Evolutionary conservation across 352 stramenopile genomes (phyloP).

Genomic region (Phytophthora brassicae): DNA sequence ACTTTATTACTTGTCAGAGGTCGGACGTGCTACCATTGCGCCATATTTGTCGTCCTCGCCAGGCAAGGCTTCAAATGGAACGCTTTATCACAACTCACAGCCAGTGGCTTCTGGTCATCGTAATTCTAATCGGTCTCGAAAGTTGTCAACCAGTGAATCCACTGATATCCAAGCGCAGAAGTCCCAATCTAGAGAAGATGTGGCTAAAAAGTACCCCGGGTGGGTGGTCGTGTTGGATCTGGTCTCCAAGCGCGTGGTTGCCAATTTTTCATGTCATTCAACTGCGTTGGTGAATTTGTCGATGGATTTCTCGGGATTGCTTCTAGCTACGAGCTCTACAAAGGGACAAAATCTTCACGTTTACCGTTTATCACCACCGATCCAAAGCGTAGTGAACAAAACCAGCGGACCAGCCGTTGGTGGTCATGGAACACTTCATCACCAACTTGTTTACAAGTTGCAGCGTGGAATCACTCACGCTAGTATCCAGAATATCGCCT

Average conservation of each 20-base stretch:
- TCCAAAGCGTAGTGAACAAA: conserved; percentile 43
- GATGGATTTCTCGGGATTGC: conserved; percentile 73
- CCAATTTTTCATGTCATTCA: conserved; percentile 77
- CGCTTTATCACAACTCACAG: conserved; percentile 11
- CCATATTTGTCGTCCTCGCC: conserved; percentile 76
- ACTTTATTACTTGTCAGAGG: conserved; percentile 82
- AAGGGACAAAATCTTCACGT: conserved; percentile 89
- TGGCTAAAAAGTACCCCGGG: conserved; percentile 39
- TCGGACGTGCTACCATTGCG: conserved; percentile 65
- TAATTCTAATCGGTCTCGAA: conserved; percentile 15
- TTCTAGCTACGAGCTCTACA: conserved; percentile 78
- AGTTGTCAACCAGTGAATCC: conserved; percentile 17
- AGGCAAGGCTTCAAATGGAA: conserved; percentile 29
- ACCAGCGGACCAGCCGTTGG: conserved; percentile 5
- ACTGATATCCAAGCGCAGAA: conserved; percentile 7
- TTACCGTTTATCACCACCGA: conserved; percentile 67
- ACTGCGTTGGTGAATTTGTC: conserved; percentile 71
- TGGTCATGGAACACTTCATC: conserved; percentile 25
- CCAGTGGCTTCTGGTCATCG: conserved; percentile 18
- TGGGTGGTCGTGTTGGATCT: conserved; percentile 75
- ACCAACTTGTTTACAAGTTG: conserved; percentile 83
- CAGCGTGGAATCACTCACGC: conserved; percentile 87
- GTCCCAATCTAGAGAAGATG: conserved; percentile 13
- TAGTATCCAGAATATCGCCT: conserved; percentile 79
- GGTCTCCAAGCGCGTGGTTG: conserved; percentile 58